Percentiles rank a stretch among this genome's conserved stretches.
Conservation (phyloP, 2,329 filamentous ascomycete genomes). For the Coniochaeta ligniaria region DNA sequence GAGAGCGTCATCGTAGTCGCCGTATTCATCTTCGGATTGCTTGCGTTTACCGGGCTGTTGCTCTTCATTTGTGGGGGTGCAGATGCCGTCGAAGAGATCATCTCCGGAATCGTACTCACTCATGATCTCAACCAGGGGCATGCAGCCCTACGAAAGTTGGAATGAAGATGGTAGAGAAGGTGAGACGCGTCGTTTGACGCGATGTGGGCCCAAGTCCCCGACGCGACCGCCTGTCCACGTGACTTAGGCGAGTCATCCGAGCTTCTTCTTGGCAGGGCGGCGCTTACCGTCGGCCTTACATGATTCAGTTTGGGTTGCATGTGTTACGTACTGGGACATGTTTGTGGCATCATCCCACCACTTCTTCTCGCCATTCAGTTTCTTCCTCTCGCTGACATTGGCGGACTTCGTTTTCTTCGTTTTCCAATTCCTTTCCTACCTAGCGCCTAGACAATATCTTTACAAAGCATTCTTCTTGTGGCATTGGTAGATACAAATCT, state of each 20-base stretch:
- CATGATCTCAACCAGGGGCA: slow-evolving; percentile 1
- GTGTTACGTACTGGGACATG: background rate
- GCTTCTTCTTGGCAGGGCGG: no score
- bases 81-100: slow-evolving; percentile 20
- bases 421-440: background rate
- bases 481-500: no score
- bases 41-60: background rate
- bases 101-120: slow-evolving; percentile 23
- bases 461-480: background rate
- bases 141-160: background rate
- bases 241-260: no score
- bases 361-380: background rate
- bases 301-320: background rate
- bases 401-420: no score
- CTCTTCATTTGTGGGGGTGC: slow-evolving; percentile 7
- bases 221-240: background rate
- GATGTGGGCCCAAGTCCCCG: background rate
- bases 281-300: background rate
- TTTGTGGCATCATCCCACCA: background rate
- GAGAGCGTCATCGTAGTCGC: slow-evolving; percentile 4
- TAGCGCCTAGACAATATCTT: background rate
- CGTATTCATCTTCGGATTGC: slow-evolving; percentile 1
- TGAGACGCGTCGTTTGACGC: background rate
- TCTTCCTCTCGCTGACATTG: background rate
- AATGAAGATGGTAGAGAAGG: background rate